These are phyloP conservation scores for Paramecium primaurelia DNA, from an alignment of 73 alveolate species.

Conservation along the genomic window DNA sequence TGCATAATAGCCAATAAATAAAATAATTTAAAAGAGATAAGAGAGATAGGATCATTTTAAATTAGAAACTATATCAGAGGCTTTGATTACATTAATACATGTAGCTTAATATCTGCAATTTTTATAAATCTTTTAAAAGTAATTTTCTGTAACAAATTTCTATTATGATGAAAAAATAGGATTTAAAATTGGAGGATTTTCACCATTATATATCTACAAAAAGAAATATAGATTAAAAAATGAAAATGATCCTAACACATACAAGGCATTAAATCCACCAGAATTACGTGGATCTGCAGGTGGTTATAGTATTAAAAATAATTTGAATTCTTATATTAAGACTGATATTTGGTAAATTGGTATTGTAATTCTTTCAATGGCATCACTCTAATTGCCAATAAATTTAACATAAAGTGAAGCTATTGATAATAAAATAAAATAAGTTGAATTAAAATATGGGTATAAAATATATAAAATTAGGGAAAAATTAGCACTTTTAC, in stretches of 20 bases:
- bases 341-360: constrained; percentile 20
- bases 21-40: neutral
- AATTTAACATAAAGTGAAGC: neutral
- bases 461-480: neutral
- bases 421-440: neutral
- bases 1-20: neutral
- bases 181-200: neutral
- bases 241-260: neutral
- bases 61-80: neutral
- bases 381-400: neutral
- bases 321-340: neutral
- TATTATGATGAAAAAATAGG: neutral
- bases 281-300: neutral
- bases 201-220: neutral
- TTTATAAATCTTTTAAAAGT: neutral
- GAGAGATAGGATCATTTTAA: neutral
- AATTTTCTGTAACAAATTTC: neutral
- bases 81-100: neutral
- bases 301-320: neutral
- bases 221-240: neutral
- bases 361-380: neutral
- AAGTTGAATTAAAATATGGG: neutral
- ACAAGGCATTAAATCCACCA: constrained; percentile 3
- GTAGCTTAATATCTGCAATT: neutral
- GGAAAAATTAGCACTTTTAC: neutral